These are phyloP conservation scores for Rhamnella rubrinervis DNA, from an alignment of 331 rosid species.

Conservation along the genomic window DNA sequence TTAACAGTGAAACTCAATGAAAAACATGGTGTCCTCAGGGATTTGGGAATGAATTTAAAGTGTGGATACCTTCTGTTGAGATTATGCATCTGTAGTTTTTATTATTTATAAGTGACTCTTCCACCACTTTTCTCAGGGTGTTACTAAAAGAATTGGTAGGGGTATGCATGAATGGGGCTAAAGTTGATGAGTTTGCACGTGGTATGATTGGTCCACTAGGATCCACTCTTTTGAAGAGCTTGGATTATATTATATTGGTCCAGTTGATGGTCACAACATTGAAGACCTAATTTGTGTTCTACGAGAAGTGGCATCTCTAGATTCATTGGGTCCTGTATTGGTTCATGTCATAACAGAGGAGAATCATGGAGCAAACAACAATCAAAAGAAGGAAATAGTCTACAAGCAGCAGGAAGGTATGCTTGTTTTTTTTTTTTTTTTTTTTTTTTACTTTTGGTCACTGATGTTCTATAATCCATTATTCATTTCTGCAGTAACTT, in stretches of 20 bases:
- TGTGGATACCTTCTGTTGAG: not conserved
- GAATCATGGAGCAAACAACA: slow-evolving; percentile 46
- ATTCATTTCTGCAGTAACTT: not conserved
- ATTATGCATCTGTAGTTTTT: not conserved
- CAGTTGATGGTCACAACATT: slow-evolving; percentile 87
- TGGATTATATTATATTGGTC: slow-evolving; percentile 93
- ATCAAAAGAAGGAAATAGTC: slow-evolving; percentile 28
- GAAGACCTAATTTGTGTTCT: slow-evolving; percentile 79
- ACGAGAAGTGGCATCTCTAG: slow-evolving; percentile 81
- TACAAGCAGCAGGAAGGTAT: slow-evolving; percentile 48
- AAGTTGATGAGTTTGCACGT: slow-evolving; percentile 96
- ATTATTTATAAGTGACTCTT: slow-evolving; percentile 10
- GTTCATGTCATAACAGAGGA: slow-evolving; percentile 86
- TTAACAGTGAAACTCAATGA: too few species aligned
- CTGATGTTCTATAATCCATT: slow-evolving; percentile 11
- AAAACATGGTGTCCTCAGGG: not conserved
- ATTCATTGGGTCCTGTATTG: slow-evolving; percentile 94
- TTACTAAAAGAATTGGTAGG: slow-evolving; percentile 80
- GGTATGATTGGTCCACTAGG: slow-evolving; percentile 95
- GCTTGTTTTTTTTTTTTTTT: not conserved
- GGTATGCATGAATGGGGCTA: slow-evolving; percentile 91
- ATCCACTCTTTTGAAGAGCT: slow-evolving; percentile 94
- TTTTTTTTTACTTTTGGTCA: not conserved
- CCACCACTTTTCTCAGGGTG: slow-evolving; percentile 49
- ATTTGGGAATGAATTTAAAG: not conserved